Conservation (phyloP, 345 rosid species). For the Rhizophora mangle region DNA sequence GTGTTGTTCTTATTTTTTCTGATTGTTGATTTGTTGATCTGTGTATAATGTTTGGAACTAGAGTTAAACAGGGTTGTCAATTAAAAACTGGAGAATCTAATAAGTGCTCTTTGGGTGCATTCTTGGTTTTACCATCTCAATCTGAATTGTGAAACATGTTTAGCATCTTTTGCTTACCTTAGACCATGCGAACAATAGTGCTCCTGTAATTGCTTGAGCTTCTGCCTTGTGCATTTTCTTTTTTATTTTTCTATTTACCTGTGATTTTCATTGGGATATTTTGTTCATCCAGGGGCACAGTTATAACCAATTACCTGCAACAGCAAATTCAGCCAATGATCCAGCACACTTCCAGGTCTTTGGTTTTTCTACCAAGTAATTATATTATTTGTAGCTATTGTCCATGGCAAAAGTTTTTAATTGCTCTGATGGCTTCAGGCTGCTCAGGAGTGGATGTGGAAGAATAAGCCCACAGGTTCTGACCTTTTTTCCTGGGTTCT, state of each 20-base stretch:
- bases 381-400: not conserved
- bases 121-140: too few species aligned
- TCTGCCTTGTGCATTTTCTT: not conserved
- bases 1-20: not conserved
- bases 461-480: conserved; percentile 69
- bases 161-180: too few species aligned
- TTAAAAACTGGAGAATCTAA: too few species aligned
- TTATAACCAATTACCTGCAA: conserved; percentile 51
- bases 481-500: conserved; percentile 12
- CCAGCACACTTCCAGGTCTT: conserved; percentile 60
- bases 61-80: too few species aligned
- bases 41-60: too few species aligned
- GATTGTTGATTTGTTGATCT: too few species aligned
- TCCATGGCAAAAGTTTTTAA: not conserved
- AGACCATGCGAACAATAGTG: too few species aligned
- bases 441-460: conserved; percentile 68
- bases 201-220: too few species aligned
- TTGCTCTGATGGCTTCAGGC: conserved; percentile 34
- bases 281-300: conserved; percentile 50
- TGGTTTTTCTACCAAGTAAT: not conserved
- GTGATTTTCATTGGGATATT: conserved; percentile 8
- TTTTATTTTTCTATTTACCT: not conserved
- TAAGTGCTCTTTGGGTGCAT: too few species aligned
- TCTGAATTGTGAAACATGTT: too few species aligned
- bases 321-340: conserved; percentile 47